Base-by-base conservation (phyloP, 257 asterid genomes). In the Primulina huaijiensis region DNA sequence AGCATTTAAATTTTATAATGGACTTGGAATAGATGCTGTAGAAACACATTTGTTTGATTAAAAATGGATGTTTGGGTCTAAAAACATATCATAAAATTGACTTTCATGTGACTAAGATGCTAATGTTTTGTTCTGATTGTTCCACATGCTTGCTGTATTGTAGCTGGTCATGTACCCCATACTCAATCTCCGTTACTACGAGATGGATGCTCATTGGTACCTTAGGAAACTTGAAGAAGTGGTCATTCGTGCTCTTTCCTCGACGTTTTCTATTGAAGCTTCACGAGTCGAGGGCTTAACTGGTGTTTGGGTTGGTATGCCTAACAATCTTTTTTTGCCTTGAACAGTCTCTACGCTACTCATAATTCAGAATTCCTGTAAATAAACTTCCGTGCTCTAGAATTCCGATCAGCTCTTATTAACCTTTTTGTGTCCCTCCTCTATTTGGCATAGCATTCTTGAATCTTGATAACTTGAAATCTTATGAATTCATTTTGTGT, bases 301-400 rank as follows among this genome's bases (percentile, higher is more conserved):
- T 46, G 97, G 99, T 72, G 99, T 94, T 76, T 91, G 99, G 97
- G 83, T 89, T 73, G 97, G 99, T 91, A 91, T 19, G 92, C 71
- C 14, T 71, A 60, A 4, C 56, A 53, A 21, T 73, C 66, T 65
- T 12, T 63, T 23, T 23, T 3, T 63, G 52, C 38, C 53, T 63
- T 3, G n/a, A 12, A 11, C 11, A 8, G 53, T 56, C 53, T 43
- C 40, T 6, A 8, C 14, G 25, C 20, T 65, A 30, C 70, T 43
- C 19, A 46, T 60, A 8, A 29, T 3, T 23, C 19, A 14, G 8
- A 25, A 25, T 60, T 60, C 2, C 37, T 60, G 0, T 60, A 27
- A 27, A 11, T 14, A 60, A 60, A 60, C 1, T 43, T 60, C 17
- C 34, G 1, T 33, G 53, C 27, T 29, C 3, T 29, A 29, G 23